phyloP scores from a whole-genome alignment of 2,329 filamentous ascomycete genomes.

The Berkeleyomyces basicola region DNA sequence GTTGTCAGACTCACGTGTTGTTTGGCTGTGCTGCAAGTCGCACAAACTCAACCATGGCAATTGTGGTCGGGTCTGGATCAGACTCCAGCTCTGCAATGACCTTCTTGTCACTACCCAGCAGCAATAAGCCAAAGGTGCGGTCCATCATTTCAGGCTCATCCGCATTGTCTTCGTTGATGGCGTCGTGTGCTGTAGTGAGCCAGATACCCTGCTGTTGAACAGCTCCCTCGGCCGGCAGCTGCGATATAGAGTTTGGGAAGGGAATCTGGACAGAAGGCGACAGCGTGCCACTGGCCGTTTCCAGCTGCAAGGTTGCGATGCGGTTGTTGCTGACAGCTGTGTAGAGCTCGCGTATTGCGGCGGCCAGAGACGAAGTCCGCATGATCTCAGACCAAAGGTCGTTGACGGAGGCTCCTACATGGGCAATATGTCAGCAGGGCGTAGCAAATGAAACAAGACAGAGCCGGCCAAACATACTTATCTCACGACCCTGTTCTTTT shows the following conservation, averaged over 20 bases:
- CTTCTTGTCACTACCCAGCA: slow-evolving; percentile 67
- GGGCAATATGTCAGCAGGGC: background rate
- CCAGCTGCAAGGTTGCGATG: slow-evolving; percentile 70
- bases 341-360: slow-evolving; percentile 68
- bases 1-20: slow-evolving; percentile 33
- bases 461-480: slow-evolving; percentile 27
- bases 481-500: slow-evolving; percentile 67
- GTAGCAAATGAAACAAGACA: background rate
- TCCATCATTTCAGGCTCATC: slow-evolving; percentile 55
- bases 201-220: slow-evolving; percentile 59
- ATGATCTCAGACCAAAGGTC: slow-evolving; percentile 55
- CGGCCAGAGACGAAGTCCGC: slow-evolving; percentile 59
- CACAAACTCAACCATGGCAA: slow-evolving; percentile 66
- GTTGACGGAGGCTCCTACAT: slow-evolving; percentile 40
- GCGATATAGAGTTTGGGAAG: slow-evolving; percentile 51
- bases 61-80: slow-evolving; percentile 58
- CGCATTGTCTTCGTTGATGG: slow-evolving; percentile 47
- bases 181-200: slow-evolving; percentile 72
- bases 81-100: slow-evolving; percentile 58
- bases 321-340: slow-evolving; percentile 66
- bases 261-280: slow-evolving; percentile 50
- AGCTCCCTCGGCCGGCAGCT: slow-evolving; percentile 52
- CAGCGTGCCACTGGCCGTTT: slow-evolving; percentile 40
- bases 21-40: slow-evolving; percentile 51
- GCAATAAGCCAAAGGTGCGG: slow-evolving; percentile 71